Evolutionary conservation across 305 asterid species (phyloP).

Genomic region (Ajuga reptans): DNA sequence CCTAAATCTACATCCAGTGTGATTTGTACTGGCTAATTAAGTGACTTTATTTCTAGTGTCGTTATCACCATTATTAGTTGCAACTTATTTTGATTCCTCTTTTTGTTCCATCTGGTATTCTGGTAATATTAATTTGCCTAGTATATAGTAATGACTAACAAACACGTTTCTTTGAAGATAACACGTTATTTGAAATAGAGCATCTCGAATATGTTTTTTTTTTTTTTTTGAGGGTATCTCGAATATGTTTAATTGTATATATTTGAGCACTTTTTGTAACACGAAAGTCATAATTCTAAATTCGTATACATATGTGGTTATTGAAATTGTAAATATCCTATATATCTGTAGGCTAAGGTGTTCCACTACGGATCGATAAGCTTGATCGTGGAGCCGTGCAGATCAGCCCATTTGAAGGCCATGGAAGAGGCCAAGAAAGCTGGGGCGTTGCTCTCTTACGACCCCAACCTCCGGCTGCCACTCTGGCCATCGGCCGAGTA

Average conservation of each 20-base stretch:
- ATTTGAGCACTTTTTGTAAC: background rate
- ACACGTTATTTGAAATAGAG: background rate
- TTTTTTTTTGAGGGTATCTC: background rate
- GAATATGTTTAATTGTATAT: background rate
- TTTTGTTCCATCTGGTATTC: background rate
- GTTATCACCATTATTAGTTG: background rate
- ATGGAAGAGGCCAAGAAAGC: conserved; percentile 83
- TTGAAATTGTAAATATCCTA: background rate
- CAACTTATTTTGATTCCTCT: background rate
- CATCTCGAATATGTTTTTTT: too few relatives aligned
- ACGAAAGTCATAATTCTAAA: background rate
- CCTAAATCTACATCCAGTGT: background rate
- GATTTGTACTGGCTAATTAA: background rate
- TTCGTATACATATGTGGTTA: too few relatives aligned
- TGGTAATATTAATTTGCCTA: too few relatives aligned
- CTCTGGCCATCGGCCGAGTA: conserved; percentile 73
- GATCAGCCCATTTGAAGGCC: conserved; percentile 64
- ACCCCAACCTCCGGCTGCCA: conserved; percentile 83
- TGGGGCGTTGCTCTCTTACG: conserved; percentile 79
- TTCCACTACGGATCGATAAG: conserved; percentile 85
- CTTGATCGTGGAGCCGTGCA: conserved; percentile 85
- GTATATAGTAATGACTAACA: too few relatives aligned
- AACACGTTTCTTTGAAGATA: too few relatives aligned
- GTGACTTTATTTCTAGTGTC: background rate
- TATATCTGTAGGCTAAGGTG: conserved; percentile 53